phyloP scores from a whole-genome alignment of 2,329 filamentous ascomycete species.

The Colletotrichum zoysiae region DNA sequence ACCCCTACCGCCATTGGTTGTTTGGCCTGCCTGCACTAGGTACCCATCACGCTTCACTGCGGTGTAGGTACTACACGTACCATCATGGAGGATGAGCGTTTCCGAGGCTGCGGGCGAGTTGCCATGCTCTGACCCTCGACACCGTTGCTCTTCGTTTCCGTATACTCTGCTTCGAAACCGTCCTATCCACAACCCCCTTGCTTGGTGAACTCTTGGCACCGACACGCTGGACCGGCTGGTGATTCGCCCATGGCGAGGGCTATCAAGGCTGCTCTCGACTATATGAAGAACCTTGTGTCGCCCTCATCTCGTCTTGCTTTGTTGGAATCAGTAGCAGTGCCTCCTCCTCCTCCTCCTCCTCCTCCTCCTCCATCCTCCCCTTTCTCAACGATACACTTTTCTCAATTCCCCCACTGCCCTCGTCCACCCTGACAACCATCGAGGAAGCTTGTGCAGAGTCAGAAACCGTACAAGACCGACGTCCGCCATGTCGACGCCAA shows the following conservation, averaged over 20 bases:
- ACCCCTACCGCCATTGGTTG: constrained; percentile 32
- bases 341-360: constrained; percentile 4
- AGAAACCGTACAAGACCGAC: neutral
- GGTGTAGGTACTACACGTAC: constrained; percentile 11
- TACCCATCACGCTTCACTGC: constrained; percentile 24
- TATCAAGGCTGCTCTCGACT: constrained; percentile 10
- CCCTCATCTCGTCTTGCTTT: constrained; percentile 13
- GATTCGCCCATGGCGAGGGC: constrained; percentile 20
- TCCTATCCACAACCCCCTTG: constrained; percentile 33
- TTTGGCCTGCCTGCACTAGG: constrained; percentile 26
- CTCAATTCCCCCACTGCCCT: neutral
- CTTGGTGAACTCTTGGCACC: constrained; percentile 38
- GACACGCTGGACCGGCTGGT: constrained; percentile 26
- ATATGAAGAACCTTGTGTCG: constrained; percentile 26
- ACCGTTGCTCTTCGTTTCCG: constrained; percentile 4
- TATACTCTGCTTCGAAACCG: constrained; percentile 24
- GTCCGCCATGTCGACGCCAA: constrained; percentile 41
- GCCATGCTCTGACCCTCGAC: constrained; percentile 25
- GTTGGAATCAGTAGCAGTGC: constrained; percentile 19
- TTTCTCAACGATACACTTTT: constrained; percentile 7
- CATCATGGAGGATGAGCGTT: constrained; percentile 38
- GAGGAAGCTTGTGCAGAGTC: constrained; percentile 5
- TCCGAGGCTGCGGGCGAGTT: constrained; percentile 15
- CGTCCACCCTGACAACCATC: neutral
- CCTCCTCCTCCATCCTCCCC: neutral